Evolutionary conservation across 2,329 filamentous ascomycete genomes (phyloP).

Genomic region (Onygenales sp.): DNA sequence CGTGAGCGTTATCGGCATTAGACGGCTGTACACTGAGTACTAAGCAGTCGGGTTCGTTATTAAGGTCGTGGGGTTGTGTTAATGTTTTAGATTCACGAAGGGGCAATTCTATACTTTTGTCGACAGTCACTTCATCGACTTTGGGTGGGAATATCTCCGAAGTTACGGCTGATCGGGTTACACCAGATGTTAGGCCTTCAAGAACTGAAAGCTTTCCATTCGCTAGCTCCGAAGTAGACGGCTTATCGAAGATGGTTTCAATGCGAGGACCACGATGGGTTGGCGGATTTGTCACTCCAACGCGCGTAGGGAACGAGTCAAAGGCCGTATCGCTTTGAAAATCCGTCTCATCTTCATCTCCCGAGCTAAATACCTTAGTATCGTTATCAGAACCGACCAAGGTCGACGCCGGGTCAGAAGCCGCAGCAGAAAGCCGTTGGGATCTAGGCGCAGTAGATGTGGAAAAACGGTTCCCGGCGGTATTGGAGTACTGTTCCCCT

Average conservation of each 20-base stretch:
- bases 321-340: slow-evolving; percentile 53
- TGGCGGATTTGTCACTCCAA: slow-evolving; percentile 44
- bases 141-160: neutral
- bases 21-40: neutral
- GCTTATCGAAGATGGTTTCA: slow-evolving; percentile 55
- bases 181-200: slow-evolving; percentile 14
- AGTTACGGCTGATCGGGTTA: neutral
- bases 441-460: slow-evolving; percentile 11
- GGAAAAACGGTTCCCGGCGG: neutral
- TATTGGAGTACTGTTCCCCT: neutral
- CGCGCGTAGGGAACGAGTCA: slow-evolving; percentile 53
- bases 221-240: slow-evolving; percentile 26
- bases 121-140: neutral
- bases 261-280: slow-evolving; percentile 48
- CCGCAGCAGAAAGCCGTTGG: slow-evolving; percentile 46
- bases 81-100: too few relatives aligned
- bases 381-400: slow-evolving; percentile 53
- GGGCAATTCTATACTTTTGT: too few relatives aligned
- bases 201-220: slow-evolving; percentile 37
- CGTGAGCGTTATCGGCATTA: neutral
- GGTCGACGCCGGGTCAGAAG: slow-evolving; percentile 51
- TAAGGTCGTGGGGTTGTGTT: neutral
- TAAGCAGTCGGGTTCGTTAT: neutral
- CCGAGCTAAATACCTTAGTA: slow-evolving; percentile 45
- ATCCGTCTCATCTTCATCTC: slow-evolving; percentile 53